Conservation (phyloP, 2,329 filamentous ascomycete species). For the Fusarium oligoseptatum region DNA sequence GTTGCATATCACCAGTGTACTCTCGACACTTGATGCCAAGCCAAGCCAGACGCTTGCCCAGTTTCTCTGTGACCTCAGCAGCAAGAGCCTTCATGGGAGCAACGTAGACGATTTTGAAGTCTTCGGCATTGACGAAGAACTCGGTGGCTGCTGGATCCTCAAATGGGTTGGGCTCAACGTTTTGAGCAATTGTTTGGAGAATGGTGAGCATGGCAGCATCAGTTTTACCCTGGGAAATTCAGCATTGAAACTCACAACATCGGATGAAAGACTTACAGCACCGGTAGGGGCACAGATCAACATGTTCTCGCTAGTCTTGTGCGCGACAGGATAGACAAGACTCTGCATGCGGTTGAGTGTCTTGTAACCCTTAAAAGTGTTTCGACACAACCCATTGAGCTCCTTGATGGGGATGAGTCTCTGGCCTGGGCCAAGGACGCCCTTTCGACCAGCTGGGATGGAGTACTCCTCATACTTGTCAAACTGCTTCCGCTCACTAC, state of each 20-base stretch:
- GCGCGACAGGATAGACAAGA: conserved; percentile 93
- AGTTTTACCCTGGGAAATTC: conserved; percentile 80
- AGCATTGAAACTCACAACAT: conserved; percentile 9
- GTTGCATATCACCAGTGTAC: conserved; percentile 97
- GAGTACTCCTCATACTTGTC: conserved; percentile 90
- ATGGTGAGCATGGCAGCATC: conserved; percentile 98
- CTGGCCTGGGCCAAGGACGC: conserved; percentile 77
- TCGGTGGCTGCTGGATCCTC: conserved; percentile 80
- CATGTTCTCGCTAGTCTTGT: conserved; percentile 98
- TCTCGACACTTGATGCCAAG: conserved; percentile 92
- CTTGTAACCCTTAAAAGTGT: conserved; percentile 96
- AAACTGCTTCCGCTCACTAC: conserved; percentile 77
- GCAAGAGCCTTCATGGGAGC: conserved; percentile 99
- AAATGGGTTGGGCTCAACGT: conserved; percentile 82
- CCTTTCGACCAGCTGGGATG: conserved; percentile 86
- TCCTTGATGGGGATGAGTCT: conserved; percentile 83
- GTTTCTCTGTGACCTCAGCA: conserved; percentile 94
- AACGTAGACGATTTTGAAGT: conserved; percentile 99
- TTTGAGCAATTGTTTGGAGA: conserved; percentile 89
- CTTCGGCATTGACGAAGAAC: conserved; percentile 84
- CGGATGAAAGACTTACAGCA: conserved; percentile 68
- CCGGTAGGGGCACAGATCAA: conserved; percentile 97
- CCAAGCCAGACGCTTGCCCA: conserved; percentile 93
- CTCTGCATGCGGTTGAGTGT: conserved; percentile 98
- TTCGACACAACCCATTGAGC: conserved; percentile 88